These are phyloP conservation scores for Clavispora santaluciae DNA, from an alignment of 805 yeast species.

Conservation along the genomic window DNA sequence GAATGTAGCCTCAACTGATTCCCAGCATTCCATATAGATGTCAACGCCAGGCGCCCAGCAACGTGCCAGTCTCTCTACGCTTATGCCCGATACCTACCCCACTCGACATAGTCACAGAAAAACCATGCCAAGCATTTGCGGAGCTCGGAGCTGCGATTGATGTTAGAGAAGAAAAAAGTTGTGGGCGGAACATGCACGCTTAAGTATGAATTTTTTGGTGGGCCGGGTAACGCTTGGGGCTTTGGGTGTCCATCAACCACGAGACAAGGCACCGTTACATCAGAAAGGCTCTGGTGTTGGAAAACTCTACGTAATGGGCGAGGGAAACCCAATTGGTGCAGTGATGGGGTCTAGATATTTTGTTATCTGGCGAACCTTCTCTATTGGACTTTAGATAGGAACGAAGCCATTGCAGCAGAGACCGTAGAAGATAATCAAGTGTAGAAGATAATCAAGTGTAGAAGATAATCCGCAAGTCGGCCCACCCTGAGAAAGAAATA, in stretches of 20 bases:
- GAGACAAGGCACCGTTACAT: no score
- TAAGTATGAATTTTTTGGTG: neutral
- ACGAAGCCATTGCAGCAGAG: no score
- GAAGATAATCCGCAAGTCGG: no score
- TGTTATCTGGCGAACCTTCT: no score
- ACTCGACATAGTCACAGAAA: conserved; percentile 5
- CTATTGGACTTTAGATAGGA: no score
- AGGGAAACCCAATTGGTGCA: no score
- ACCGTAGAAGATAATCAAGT: no score
- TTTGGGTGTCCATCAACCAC: neutral
- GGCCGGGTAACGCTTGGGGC: conserved; percentile 10
- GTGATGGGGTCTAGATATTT: no score
- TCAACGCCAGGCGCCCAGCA: conserved; percentile 24
- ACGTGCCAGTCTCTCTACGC: conserved; percentile 19
- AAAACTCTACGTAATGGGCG: no score
- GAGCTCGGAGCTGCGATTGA: conserved; percentile 19
- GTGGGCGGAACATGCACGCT: neutral
- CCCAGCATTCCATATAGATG: conserved; percentile 19
- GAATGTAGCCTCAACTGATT: conserved; percentile 21
- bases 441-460: no score
- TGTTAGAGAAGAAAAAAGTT: conserved; percentile 6
- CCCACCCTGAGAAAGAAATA: no score
- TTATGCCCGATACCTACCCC: conserved; percentile 15
- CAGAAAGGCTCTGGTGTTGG: no score
- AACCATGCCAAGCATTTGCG: conserved; percentile 9